Conservation (phyloP, 495 filamentous ascomycete genomes). For the Podospora anserina region DNA sequence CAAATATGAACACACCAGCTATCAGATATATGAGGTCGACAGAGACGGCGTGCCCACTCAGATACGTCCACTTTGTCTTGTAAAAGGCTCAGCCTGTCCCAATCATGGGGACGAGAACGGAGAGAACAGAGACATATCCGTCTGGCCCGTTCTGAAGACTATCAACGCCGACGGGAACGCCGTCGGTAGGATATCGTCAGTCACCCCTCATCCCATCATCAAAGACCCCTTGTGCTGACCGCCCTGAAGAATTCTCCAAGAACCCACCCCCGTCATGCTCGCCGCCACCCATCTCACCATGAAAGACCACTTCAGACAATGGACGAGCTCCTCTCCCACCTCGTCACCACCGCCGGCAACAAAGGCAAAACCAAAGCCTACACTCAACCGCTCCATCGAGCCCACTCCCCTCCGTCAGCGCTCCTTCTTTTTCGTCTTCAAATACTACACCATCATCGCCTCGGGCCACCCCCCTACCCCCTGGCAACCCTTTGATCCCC, state of each 20-base stretch:
- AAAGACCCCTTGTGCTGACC: not conserved
- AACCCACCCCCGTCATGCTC: conserved; percentile 51
- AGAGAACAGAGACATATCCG: conserved; percentile 31
- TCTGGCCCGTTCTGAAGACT: conserved; percentile 41
- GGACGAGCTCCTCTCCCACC: conserved; percentile 48
- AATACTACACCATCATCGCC: conserved; percentile 52
- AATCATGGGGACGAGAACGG: conserved; percentile 21
- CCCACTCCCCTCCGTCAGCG: conserved; percentile 36
- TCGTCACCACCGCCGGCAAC: conserved; percentile 38
- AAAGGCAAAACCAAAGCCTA: conserved; percentile 35
- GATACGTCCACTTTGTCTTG: conserved; percentile 18
- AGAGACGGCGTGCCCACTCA: conserved; percentile 36
- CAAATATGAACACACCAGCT: conserved; percentile 42
- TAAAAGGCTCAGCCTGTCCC: not conserved
- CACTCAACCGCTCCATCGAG: conserved; percentile 41
- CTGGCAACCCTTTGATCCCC: conserved; percentile 46
- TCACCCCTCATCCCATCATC: not conserved
- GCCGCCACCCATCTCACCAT: conserved; percentile 50
- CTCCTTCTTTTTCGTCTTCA: conserved; percentile 54
- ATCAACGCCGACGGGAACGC: conserved; percentile 32
- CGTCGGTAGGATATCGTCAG: conserved; percentile 52
- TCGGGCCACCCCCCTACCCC: conserved; percentile 42
- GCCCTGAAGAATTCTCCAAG: conserved; percentile 39
- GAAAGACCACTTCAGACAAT: conserved; percentile 49
- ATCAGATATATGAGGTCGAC: conserved; percentile 51